Base-by-base conservation (phyloP, 192 early-diverging fungal genomes). In the Phlyctochytrium bullatum region DNA sequence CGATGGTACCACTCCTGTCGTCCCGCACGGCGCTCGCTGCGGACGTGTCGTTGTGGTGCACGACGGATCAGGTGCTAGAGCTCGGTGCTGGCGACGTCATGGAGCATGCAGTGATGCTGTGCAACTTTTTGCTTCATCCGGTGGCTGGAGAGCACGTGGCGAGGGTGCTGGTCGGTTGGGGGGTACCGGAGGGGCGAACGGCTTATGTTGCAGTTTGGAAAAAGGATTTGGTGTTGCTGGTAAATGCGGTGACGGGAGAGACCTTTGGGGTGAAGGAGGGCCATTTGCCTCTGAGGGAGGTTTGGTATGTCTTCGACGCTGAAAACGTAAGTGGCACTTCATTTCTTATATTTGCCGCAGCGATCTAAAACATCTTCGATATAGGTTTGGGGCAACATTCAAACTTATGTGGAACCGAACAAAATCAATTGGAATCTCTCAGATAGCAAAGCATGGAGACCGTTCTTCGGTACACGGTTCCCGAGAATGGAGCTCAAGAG, bases 381-480 rank as follows among this genome's bases (percentile, higher is more conserved):
- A 54, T 31, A 85, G 83, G 71, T 85, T 33, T 86, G 84, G 84
- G 74, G 65, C 3, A 86, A 86, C 63, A 68, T 78, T 23, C 80
- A 86, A 64, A 23, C 50, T 23, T 52, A 76, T 36, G 72, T 59
- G 2, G 69, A 80, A 51, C 74, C 77, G 0, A 51, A 67, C 0
- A 64, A 75, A n/a, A 68, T 86, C 27, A 64, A 57, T 40, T 86
- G 75, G 60, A 67, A 76, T 25, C 52, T 86, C 1, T 4, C 10
- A 0, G 71, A 76, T 34, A 14, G 59, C 0, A n/a, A 20, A 2
- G 23, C 24, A 3, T 83, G 82, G 82, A 34, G 61, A n/a, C 68
- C 78, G 2, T 69, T 83, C n/a, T 69, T 80, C 52, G 33, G 56
- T 17, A 24, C 30, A 50, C 33, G 34, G 17, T 66, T 69, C 27